Evolutionary conservation across 305 asterid genomes (phyloP).

Genomic region (Fraxinus platypoda): DNA sequence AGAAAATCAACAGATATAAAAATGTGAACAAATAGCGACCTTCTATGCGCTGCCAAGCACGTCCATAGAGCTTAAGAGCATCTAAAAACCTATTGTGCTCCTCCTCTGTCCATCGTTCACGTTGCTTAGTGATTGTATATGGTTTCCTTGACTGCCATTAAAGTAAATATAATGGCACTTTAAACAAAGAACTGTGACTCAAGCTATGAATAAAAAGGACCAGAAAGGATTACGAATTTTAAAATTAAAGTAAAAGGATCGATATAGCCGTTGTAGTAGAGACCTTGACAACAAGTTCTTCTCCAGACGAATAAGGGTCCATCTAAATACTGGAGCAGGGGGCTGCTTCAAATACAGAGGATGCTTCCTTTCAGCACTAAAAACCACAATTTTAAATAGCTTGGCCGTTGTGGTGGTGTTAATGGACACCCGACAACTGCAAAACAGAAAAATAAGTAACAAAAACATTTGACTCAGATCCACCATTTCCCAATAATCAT

Average conservation of each 20-base stretch:
- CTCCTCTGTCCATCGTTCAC: conserved; percentile 97
- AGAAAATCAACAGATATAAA: neutral
- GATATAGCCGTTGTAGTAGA: neutral
- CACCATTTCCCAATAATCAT: conserved; percentile 32
- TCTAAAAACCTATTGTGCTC: conserved; percentile 88
- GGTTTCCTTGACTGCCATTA: conserved; percentile 82
- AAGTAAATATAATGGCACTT: conserved; percentile 16
- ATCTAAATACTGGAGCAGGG: conserved; percentile 44
- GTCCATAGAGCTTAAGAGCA: conserved; percentile 95
- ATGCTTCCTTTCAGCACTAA: conserved; percentile 42
- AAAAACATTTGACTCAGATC: conserved; percentile 38
- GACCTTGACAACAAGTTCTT: conserved; percentile 80
- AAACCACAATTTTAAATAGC: conserved; percentile 38
- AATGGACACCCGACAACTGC: conserved; percentile 61
- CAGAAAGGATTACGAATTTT: conserved; percentile 13
- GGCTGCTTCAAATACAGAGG: conserved; percentile 49
- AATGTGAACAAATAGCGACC: conserved; percentile 40
- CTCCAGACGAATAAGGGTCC: conserved; percentile 90
- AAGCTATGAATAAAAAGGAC: neutral
- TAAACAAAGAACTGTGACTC: conserved; percentile 13
- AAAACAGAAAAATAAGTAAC: conserved; percentile 47
- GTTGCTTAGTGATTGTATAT: conserved; percentile 92
- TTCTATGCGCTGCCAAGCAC: conserved; percentile 99
- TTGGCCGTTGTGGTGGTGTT: conserved; percentile 42
- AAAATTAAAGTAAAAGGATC: conserved; percentile 5